Base-by-base conservation (phyloP, 768 basidiomycete species). In the Mycena latifolia region DNA sequence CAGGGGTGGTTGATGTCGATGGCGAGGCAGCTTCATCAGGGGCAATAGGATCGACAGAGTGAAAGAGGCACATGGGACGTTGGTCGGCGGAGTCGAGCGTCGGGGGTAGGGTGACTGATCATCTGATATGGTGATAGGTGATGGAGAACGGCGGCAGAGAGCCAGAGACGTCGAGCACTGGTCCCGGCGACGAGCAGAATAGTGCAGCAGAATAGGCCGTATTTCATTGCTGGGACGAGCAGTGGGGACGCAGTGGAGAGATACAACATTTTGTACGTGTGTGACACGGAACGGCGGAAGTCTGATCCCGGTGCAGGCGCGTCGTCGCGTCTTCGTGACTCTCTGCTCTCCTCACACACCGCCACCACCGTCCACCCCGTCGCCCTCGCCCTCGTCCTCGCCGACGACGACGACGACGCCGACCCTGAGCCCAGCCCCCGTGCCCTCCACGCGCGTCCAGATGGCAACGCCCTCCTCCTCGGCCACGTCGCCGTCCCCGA, bases 381-480 rank as follows among this genome's bases (percentile, higher is more conserved):
- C 24, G 45, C 25, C 45, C 22, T 46, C 45, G 11, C 12, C 24
- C 5, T 24, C 24, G 45, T 6, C n/a, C 5, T 20, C 24, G 33
- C 14, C 33, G 33, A 35, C 33, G 33, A n/a, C n/a, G n/a, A n/a
- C n/a, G 33, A 35, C 33, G 24, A 46, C 41, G n/a, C 22, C 46
- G 48, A 50, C 17, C 2, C 27, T 27, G 5, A 24, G 3, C 27
- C 48, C 18, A 28, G 22, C 25, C 24, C 12, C 45, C 9, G 14
- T 4, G 22, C 33, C 24, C n/a, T 5, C 33, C 1, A 33, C 58
- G 64, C 81, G 77, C 82, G 81, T 81, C 79, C 79, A 70, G 37
- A 94, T 93, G 92, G 89, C 91, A 73, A 90, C 92, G 41, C 91
- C 93, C 62, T 88, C 91, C 66, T 93, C 92, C 72, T 92, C 92